These are phyloP conservation scores for Penicillium psychrosexuale DNA, from an alignment of 2,329 filamentous ascomycete species.

Conservation along the genomic window DNA sequence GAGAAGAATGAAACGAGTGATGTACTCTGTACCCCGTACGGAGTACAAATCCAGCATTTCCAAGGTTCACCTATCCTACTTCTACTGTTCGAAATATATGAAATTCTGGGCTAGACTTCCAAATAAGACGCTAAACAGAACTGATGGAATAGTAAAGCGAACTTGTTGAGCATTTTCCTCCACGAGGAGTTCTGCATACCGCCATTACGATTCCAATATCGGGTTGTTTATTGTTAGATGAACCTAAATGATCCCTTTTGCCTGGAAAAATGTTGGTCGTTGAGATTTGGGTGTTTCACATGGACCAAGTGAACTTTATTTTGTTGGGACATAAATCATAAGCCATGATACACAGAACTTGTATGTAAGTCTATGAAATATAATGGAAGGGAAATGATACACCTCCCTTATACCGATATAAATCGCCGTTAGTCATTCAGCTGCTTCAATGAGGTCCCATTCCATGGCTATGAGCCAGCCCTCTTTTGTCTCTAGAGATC, in stretches of 20 bases:
- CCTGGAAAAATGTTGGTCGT: background rate
- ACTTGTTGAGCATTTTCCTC: background rate
- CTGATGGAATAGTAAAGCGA: constrained; percentile 2
- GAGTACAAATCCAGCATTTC: background rate
- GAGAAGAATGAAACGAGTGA: background rate
- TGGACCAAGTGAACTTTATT: background rate
- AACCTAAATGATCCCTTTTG: background rate
- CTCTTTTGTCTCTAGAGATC: constrained; percentile 1
- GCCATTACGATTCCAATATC: background rate
- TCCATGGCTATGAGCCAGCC: constrained; percentile 40
- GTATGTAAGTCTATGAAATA: background rate
- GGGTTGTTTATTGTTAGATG: background rate
- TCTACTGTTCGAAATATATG: background rate
- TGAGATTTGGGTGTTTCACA: background rate
- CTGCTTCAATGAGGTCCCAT: constrained; percentile 35
- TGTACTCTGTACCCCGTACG: background rate
- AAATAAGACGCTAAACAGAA: too few relatives aligned
- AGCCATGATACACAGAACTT: background rate
- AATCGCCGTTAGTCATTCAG: background rate
- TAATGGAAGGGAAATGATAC: background rate
- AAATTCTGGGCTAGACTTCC: background rate
- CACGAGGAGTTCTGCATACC: background rate
- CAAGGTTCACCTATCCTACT: background rate
- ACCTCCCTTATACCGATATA: background rate
- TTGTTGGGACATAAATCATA: background rate